Conservation (phyloP, 352 stramenopile species). For the Phytophthora ramorum region DNA sequence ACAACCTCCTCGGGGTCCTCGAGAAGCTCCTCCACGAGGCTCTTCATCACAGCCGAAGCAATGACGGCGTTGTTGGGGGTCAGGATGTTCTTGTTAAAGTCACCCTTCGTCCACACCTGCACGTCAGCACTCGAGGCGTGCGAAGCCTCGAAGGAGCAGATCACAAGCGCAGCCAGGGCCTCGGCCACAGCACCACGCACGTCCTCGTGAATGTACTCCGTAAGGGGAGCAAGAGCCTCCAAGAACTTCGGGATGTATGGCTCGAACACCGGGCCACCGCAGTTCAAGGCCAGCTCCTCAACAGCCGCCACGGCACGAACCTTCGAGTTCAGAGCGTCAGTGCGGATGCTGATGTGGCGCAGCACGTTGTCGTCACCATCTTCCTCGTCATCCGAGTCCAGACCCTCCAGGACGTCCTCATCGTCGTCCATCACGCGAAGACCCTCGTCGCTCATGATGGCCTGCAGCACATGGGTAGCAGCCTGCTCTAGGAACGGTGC, state of each 20-base stretch:
- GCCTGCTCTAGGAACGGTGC: slow-evolving; percentile 90
- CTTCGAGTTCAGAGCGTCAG: slow-evolving; percentile 87
- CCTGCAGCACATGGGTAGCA: slow-evolving; percentile 71
- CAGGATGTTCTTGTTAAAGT: slow-evolving; percentile 82
- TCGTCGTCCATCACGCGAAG: slow-evolving; percentile 79
- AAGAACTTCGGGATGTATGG: slow-evolving; percentile 87
- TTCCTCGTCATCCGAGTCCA: slow-evolving; percentile 85
- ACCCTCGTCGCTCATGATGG: slow-evolving; percentile 81
- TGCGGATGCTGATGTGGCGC: slow-evolving; percentile 89
- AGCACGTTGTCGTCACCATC: slow-evolving; percentile 74
- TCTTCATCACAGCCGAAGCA: slow-evolving; percentile 80
- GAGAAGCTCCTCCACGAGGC: slow-evolving; percentile 77
- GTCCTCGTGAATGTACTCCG: slow-evolving; percentile 90
- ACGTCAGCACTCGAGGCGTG: slow-evolving; percentile 80
- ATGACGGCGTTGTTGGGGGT: slow-evolving; percentile 83
- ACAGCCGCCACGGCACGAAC: slow-evolving; percentile 81
- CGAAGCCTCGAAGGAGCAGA: slow-evolving; percentile 86
- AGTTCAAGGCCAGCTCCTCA: slow-evolving; percentile 88
- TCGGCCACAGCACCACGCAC: slow-evolving; percentile 83
- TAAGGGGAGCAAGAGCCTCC: slow-evolving; percentile 76
- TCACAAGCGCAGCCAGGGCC: slow-evolving; percentile 78
- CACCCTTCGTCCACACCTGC: slow-evolving; percentile 87
- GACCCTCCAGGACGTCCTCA: slow-evolving; percentile 68
- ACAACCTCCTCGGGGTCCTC: slow-evolving; percentile 87
- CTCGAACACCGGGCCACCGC: slow-evolving; percentile 74